These are phyloP conservation scores for Boletus holoroseus DNA, from an alignment of 1,284 basidiomycete genomes.

Conservation along the genomic window DNA sequence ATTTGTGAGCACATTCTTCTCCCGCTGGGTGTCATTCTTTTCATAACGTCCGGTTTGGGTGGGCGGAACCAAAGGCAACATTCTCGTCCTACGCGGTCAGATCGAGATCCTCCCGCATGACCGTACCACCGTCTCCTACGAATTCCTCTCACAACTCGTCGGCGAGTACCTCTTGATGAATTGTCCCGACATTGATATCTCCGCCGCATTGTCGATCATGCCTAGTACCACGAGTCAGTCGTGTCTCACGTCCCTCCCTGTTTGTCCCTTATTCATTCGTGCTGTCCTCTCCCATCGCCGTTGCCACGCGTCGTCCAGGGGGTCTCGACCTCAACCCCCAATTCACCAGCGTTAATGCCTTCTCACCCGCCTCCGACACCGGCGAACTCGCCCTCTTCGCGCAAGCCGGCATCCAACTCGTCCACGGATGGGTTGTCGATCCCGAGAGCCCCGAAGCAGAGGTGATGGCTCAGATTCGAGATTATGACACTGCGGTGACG, in stretches of 20 bases:
- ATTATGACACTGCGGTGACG: constrained; percentile 69
- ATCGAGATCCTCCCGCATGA: constrained; percentile 63
- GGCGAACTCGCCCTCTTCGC: constrained; percentile 81
- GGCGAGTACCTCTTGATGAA: constrained; percentile 73
- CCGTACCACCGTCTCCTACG: constrained; percentile 73
- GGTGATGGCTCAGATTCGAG: constrained; percentile 48
- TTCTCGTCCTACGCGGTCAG: constrained; percentile 73
- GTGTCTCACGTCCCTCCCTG: background rate
- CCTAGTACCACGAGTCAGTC: constrained; percentile 71
- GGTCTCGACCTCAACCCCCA: constrained; percentile 83
- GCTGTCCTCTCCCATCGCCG: background rate
- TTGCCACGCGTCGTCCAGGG: constrained; percentile 38
- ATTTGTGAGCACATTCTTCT: constrained; percentile 51
- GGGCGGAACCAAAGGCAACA: constrained; percentile 56
- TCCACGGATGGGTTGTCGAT: constrained; percentile 92
- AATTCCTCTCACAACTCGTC: constrained; percentile 74
- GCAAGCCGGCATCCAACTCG: constrained; percentile 73
- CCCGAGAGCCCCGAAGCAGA: constrained; percentile 57
- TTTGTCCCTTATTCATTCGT: background rate
- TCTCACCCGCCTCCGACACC: constrained; percentile 54
- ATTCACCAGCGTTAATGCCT: constrained; percentile 64
- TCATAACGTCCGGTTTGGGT: background rate
- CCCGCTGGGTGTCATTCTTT: background rate
- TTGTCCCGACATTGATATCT: constrained; percentile 65
- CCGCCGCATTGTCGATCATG: constrained; percentile 75